Conservation (phyloP, 441 rosid species). For the Gossypium aridum region DNA sequence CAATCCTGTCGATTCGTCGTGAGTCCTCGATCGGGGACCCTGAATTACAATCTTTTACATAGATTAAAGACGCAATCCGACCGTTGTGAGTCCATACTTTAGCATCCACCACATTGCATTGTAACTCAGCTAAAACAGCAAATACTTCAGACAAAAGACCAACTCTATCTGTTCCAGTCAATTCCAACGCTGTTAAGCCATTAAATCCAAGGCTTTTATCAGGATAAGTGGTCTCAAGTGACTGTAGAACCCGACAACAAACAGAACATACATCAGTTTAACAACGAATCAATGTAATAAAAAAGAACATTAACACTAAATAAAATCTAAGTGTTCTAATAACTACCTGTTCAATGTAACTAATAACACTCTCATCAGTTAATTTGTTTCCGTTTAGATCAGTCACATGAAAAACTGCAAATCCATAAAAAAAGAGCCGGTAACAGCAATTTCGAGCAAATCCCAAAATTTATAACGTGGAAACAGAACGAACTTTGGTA, state of each 20-base stretch:
- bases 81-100: constrained; percentile 96
- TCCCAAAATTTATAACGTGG: not conserved
- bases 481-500: not conserved
- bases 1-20: constrained; percentile 50
- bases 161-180: too few species aligned
- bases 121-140: constrained; percentile 78
- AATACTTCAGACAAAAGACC: constrained; percentile 58
- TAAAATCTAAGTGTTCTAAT: not conserved
- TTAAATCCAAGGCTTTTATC: constrained; percentile 38
- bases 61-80: constrained; percentile 65
- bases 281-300: not conserved
- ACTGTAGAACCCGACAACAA: constrained; percentile 27
- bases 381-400: constrained; percentile 72
- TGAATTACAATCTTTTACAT: constrained; percentile 57
- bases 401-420: constrained; percentile 88
- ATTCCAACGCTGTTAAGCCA: constrained; percentile 68
- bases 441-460: not conserved
- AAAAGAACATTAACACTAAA: not conserved
- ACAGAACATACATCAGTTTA: not conserved
- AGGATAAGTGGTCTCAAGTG: constrained; percentile 55
- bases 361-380: constrained; percentile 27
- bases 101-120: constrained; percentile 77
- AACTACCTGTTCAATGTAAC: constrained; percentile 68
- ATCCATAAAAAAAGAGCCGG: not conserved
- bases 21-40: constrained; percentile 74